phyloP scores from a whole-genome alignment of 176 grass and related monocot species.

The Raddia distichophylla region DNA sequence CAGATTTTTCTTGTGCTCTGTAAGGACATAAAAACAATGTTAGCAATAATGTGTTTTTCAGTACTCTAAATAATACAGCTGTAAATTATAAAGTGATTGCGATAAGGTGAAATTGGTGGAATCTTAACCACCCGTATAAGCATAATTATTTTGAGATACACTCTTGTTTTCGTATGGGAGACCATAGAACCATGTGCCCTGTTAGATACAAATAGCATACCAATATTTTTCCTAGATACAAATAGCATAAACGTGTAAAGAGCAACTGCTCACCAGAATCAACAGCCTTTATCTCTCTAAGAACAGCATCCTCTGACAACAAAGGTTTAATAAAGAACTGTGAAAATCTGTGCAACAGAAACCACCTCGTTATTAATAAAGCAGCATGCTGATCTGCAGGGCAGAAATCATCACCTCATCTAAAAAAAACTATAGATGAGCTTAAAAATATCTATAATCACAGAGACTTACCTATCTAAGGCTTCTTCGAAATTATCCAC shows the following conservation, averaged over 20 bases:
- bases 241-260: conserved; percentile 33
- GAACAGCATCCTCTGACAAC: conserved; percentile 92
- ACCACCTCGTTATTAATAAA: conserved; percentile 53
- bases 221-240: background rate
- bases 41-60: conserved; percentile 12
- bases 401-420: conserved; percentile 29
- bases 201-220: conserved; percentile 35
- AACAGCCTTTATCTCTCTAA: conserved; percentile 97
- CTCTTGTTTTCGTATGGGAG: background rate
- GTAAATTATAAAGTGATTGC: conserved; percentile 6
- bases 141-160: background rate
- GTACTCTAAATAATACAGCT: conserved; percentile 1
- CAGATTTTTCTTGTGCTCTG: conserved; percentile 96
- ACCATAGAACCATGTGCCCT: conserved; percentile 14
- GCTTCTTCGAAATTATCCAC: conserved; percentile 81
- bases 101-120: background rate
- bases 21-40: conserved; percentile 26
- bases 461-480: conserved; percentile 74
- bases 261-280: conserved; percentile 75
- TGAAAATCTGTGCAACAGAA: conserved; percentile 69
- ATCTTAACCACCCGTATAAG: background rate
- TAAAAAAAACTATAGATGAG: background rate
- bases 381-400: conserved; percentile 56
- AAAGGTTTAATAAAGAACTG: conserved; percentile 96
- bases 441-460: conserved; percentile 18